Percentiles rank a stretch among this genome's conserved stretches.
These are phyloP conservation scores for Puccinia triticina DNA, from an alignment of 1,284 basidiomycete genomes.

Conservation along the genomic window DNA sequence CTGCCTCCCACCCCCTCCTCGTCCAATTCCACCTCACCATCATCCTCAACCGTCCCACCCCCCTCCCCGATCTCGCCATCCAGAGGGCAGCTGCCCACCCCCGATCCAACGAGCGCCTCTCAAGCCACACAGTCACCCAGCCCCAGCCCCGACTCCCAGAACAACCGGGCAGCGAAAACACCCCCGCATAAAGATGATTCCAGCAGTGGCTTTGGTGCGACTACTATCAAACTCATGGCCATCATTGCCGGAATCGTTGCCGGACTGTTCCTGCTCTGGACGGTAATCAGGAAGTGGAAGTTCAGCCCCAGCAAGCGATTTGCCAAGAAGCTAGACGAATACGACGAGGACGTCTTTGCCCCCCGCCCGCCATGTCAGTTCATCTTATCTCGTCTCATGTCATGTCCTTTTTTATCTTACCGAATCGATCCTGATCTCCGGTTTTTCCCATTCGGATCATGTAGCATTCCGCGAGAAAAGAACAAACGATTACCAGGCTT, in stretches of 20 bases:
- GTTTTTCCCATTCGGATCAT: neutral
- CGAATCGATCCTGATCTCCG: neutral
- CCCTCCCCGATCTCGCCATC: neutral
- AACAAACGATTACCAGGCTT: conserved; percentile 24
- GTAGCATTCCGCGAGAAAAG: conserved; percentile 31
- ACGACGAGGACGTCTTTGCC: conserved; percentile 40
- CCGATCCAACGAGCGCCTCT: neutral
- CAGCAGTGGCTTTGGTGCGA: conserved; percentile 15
- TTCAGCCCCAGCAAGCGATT: conserved; percentile 36
- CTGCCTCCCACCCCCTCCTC: neutral
- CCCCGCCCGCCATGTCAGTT: conserved; percentile 47
- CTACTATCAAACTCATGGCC: conserved; percentile 32
- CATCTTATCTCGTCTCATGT: neutral
- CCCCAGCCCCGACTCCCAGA: neutral
- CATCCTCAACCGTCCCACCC: neutral
- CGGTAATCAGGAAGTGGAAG: conserved; percentile 47
- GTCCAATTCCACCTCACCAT: neutral
- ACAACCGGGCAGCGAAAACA: conserved; percentile 2
- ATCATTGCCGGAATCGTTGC: conserved; percentile 15
- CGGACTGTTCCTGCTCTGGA: conserved; percentile 43
- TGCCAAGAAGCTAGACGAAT: conserved; percentile 44
- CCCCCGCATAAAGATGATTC: neutral
- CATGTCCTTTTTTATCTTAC: neutral
- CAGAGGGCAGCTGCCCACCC: neutral
- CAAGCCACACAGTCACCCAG: neutral